Evolutionary conservation across 148 eudicot genomes (phyloP), one percentile per base, ranked within the genome.

Genomic region (Gaultheria prostrata): DNA sequence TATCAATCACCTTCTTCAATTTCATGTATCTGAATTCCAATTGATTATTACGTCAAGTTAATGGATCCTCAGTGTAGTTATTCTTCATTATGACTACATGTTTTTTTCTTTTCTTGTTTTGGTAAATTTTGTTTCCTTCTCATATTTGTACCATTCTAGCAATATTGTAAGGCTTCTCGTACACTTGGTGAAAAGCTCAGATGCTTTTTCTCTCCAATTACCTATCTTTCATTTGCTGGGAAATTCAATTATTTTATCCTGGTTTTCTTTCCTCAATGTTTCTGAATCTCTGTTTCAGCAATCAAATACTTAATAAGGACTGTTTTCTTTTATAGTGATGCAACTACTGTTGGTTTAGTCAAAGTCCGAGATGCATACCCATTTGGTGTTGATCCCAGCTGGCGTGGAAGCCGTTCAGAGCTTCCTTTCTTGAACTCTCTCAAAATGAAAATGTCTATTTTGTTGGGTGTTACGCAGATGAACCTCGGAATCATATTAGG

Each of bases 401-500:
- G 99, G 99, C 91, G 94, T 87, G 99, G 99, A 87, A 95, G 99
- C 85, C 98, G 99, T 78, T 56, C 98, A 12, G 99, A 97, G 89
- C 97, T 97, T 82, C 99, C 99, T 71, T 95, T 97, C 83, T 86
- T 97, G 85, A 97, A 97, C 88, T 97, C 99, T 74, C 89, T 94
- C 65, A 97, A 97, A 88, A 97, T 97, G 99, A 97, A 97, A 90
- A 95, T 97, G 99, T 97, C 99, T 20, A 97, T 97, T 89, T 87
- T 97, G 87, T 88, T 97, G 73, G 99, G 99, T 78, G 85, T 97
- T 46, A 87, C 85, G 24, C 99, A 97, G 90, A 97, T 97, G 99
- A 97, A 97, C 85, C 83, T 97, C 61, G 99, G 99, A 77, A 97
- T 97, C 82, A 84, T 97, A 30, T 81, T 95, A 82, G 90, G 99